A percentile compares a stretch with the other conserved stretches of the same genome.
These are phyloP conservation scores for Neurospora hispaniola DNA, from an alignment of 495 filamentous ascomycete species.

Conservation along the genomic window DNA sequence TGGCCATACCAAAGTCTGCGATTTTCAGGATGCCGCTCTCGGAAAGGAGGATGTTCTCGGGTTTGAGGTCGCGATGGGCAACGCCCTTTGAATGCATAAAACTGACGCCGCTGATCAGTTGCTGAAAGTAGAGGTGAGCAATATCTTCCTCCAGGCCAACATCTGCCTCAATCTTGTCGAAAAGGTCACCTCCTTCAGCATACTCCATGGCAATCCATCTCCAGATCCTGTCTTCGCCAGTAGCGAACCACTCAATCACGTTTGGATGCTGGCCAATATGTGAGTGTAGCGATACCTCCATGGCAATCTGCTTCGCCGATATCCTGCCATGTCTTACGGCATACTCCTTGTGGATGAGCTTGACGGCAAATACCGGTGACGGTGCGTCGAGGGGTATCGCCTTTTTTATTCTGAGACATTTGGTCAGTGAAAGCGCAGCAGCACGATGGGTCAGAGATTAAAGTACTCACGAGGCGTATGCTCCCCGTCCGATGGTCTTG, in stretches of 20 bases:
- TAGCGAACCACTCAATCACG: constrained; percentile 82
- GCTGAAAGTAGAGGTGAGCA: constrained; percentile 90
- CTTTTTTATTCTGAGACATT: constrained; percentile 72
- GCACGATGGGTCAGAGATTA: background rate
- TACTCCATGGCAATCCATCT: constrained; percentile 98
- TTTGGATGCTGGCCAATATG: constrained; percentile 83
- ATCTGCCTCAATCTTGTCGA: constrained; percentile 98
- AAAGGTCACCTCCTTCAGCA: constrained; percentile 90
- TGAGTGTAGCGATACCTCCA: constrained; percentile 82
- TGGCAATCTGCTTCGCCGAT: constrained; percentile 71
- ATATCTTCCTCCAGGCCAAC: constrained; percentile 86
- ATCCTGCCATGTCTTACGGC: constrained; percentile 82
- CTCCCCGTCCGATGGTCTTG: constrained; percentile 89
- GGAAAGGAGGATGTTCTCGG: constrained; percentile 79
- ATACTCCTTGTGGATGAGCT: constrained; percentile 96
- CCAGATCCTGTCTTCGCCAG: constrained; percentile 83
- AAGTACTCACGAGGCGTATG: constrained; percentile 81
- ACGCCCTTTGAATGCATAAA: constrained; percentile 93
- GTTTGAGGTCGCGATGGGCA: constrained; percentile 83
- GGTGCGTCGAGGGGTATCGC: constrained; percentile 59
- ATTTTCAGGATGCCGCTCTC: constrained; percentile 83
- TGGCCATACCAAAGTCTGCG: constrained; percentile 92
- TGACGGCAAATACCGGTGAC: constrained; percentile 84
- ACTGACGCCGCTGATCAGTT: constrained; percentile 79
- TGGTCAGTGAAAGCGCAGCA: background rate